A percentile compares a stretch with the other conserved stretches of the same genome.
Conservation (phyloP, 1,139 yeast genomes). For the Suhomyces ambrosiae region DNA sequence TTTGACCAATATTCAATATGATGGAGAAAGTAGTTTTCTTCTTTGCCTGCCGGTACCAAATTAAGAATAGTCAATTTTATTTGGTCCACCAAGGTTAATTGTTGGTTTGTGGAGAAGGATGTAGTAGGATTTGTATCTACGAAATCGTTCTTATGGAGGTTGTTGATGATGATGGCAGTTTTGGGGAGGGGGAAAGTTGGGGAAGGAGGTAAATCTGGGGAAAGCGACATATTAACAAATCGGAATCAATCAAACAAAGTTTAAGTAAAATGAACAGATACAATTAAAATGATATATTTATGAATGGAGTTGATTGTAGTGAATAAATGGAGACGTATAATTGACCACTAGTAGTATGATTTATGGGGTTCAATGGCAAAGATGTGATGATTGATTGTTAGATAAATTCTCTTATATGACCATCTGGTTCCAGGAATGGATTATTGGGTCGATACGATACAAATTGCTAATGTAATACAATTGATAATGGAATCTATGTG, state of each 20-base stretch:
- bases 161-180: constrained; percentile 43
- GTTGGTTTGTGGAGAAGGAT: constrained; percentile 1
- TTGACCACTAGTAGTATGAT: too few species aligned
- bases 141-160: constrained; percentile 37
- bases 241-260: too few species aligned
- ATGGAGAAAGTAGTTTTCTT: constrained; percentile 29
- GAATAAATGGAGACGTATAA: too few species aligned
- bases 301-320: too few species aligned
- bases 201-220: constrained; percentile 8
- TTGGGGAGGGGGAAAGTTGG: constrained; percentile 16
- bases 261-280: too few species aligned
- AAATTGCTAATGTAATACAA: too few species aligned
- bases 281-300: neutral
- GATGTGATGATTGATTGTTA: too few species aligned
- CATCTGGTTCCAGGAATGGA: too few species aligned
- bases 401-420: too few species aligned
- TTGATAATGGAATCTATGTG: neutral
- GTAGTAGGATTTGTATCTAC: constrained; percentile 12
- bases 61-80: constrained; percentile 39
- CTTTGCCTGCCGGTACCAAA: constrained; percentile 15
- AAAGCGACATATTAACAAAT: constrained; percentile 10
- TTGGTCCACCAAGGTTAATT: constrained; percentile 37
- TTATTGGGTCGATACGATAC: too few species aligned
- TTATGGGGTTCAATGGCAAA: too few species aligned
- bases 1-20: constrained; percentile 48